These are phyloP conservation scores for Venturia effusa DNA, from an alignment of 2,329 filamentous ascomycete genomes.

Conservation along the genomic window DNA sequence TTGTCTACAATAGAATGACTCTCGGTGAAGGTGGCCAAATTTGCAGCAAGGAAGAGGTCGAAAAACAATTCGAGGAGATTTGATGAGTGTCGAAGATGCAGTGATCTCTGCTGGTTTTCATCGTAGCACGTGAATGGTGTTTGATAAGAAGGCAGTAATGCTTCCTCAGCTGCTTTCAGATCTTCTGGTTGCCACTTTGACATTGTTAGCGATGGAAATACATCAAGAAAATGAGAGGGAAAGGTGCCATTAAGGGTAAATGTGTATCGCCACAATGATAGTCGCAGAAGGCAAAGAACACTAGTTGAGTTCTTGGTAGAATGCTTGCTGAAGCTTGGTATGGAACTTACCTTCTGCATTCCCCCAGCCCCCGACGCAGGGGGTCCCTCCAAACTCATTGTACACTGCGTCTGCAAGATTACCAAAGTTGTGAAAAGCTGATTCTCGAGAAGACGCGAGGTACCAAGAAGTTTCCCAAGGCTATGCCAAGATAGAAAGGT, in stretches of 20 bases:
- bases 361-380: background rate
- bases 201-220: background rate
- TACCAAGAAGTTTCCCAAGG: background rate
- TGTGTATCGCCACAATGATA: background rate
- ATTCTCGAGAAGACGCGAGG: background rate
- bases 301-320: background rate
- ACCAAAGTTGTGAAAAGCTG: background rate
- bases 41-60: conserved; percentile 24
- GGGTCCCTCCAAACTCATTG: background rate
- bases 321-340: background rate
- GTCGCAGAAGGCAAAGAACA: background rate
- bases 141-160: background rate
- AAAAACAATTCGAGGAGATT: conserved; percentile 24
- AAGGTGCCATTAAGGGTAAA: background rate
- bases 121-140: background rate
- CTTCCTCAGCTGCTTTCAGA: background rate
- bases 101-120: background rate
- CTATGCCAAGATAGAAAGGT: background rate
- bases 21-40: conserved; percentile 27
- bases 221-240: background rate
- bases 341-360: background rate
- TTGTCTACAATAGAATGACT: conserved; percentile 14
- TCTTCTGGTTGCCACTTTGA: background rate
- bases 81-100: background rate
- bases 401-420: background rate